Base-by-base conservation (phyloP, 1,284 basidiomycete genomes). In the Irpex sp. region DNA sequence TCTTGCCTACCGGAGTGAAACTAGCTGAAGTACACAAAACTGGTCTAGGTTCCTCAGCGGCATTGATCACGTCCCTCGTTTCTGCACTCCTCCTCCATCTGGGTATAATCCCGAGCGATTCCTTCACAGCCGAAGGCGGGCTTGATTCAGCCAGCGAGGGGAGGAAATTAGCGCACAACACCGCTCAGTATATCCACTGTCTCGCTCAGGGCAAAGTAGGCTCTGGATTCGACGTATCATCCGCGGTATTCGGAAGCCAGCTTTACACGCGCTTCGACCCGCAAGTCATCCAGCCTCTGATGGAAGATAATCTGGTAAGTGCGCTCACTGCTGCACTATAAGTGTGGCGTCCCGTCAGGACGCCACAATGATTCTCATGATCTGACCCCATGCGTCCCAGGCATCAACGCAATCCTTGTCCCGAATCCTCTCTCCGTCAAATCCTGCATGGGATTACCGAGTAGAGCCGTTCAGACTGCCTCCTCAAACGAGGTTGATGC, bases 191-290 rank as follows among this genome's bases (percentile, higher is more conserved):
- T 69, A 88, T 95, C 3, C 97, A 99, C 75, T 98, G 96, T 70
- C 82, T 95, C 33, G 97, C 97, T 0, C 97, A 99, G 77, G 97
- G 97, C 53, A 99, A 99, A 76, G 89, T 99, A 13, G 97, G 97
- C 43, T 94, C 92, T 68, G 97, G 97, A 0, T 99, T 99, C 76
- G 97, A 99, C 73, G 93, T 99, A 56, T 90, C 94, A 21, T 87
- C 94, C 0, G 96, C 97, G 0, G 91, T 95, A 3, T 99, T 93
- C 78, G 97, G 97, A 6, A 96, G 94, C 71, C 97, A 99, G 69
- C 72, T 95, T 3, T 99, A 98, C 76, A 90, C 87, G 47, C 86
- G 97, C 55, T 99, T 99, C 76, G 87, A 90, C 66, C 92, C 94
- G 1, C 73, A 77, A 21, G 83, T 93, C 46, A 74, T 92, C 61